Conservation (phyloP, 345 rosid species). For the Clausena lansium region DNA sequence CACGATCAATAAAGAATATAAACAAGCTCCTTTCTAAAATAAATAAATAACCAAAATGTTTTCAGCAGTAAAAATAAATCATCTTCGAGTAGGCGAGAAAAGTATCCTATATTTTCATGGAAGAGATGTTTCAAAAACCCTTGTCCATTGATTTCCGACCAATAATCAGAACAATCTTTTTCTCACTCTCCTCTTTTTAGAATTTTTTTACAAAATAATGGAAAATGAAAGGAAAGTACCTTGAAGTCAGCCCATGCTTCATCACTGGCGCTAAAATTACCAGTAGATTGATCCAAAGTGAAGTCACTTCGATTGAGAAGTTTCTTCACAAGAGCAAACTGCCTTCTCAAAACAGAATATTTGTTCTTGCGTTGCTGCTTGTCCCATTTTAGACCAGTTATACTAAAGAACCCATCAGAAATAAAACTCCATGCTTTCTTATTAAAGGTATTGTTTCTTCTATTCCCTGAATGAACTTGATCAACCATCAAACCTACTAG, state of each 20-base stretch:
- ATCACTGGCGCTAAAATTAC: constrained; percentile 34
- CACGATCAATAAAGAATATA: constrained; percentile 7
- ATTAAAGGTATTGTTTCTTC: constrained; percentile 33
- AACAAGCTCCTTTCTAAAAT: constrained; percentile 8
- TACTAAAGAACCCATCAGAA: constrained; percentile 34
- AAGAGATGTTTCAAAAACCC: neutral
- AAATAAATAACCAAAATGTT: no score
- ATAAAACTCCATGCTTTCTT: constrained; percentile 42
- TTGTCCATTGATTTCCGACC: neutral
- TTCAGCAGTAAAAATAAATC: no score
- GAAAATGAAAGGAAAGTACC: constrained; percentile 24
- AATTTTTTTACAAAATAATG: neutral
- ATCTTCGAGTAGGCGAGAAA: neutral
- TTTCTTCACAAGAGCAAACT: constrained; percentile 36
- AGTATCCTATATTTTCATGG: no score
- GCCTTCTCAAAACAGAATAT: constrained; percentile 37
- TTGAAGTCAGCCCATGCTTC: constrained; percentile 44
- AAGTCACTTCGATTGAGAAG: constrained; percentile 43
- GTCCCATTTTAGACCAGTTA: constrained; percentile 44
- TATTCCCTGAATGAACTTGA: constrained; percentile 48
- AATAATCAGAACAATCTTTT: no score
- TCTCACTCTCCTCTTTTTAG: no score
- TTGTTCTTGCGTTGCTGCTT: constrained; percentile 43
- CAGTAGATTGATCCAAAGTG: constrained; percentile 38
- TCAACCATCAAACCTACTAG: constrained; percentile 44